These are phyloP conservation scores for Calocybe gangraenosa DNA, from an alignment of 768 basidiomycete genomes.

Conservation along the genomic window DNA sequence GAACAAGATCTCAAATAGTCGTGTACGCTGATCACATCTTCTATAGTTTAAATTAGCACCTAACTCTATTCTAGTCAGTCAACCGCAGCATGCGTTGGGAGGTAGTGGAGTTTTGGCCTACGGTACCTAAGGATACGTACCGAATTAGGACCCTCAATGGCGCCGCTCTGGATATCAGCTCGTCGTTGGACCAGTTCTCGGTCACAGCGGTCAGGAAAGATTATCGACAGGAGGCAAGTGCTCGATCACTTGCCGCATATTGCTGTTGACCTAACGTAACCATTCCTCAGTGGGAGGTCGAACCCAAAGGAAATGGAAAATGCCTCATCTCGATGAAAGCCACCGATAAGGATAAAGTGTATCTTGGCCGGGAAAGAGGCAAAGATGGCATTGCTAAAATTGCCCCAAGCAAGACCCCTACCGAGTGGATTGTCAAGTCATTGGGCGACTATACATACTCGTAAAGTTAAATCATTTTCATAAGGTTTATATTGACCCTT, in stretches of 20 bases:
- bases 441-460: constrained; percentile 6
- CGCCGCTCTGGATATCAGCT: constrained; percentile 6
- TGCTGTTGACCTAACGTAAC: too few relatives aligned
- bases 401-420: neutral
- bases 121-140: constrained; percentile 4
- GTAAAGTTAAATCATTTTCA: neutral
- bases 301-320: constrained; percentile 8
- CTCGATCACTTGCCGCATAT: neutral
- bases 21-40: neutral
- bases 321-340: constrained; percentile 2
- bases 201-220: constrained; percentile 5
- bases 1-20: neutral
- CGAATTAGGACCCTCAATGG: constrained; percentile 6
- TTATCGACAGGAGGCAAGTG: constrained; percentile 7
- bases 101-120: constrained; percentile 5
- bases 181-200: neutral
- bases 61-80: neutral
- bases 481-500: neutral
- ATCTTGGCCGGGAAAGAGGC: constrained; percentile 5
- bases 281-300: constrained; percentile 4
- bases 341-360: neutral
- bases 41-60: neutral
- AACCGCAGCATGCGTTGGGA: constrained; percentile 6
- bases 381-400: constrained; percentile 5
- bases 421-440: constrained; percentile 6